A percentile compares a stretch with the other conserved stretches of the same genome.
Evolutionary conservation across 108 stramenopile genomes (phyloP).

Genomic region (Cyclostephanos invisitatus): DNA sequence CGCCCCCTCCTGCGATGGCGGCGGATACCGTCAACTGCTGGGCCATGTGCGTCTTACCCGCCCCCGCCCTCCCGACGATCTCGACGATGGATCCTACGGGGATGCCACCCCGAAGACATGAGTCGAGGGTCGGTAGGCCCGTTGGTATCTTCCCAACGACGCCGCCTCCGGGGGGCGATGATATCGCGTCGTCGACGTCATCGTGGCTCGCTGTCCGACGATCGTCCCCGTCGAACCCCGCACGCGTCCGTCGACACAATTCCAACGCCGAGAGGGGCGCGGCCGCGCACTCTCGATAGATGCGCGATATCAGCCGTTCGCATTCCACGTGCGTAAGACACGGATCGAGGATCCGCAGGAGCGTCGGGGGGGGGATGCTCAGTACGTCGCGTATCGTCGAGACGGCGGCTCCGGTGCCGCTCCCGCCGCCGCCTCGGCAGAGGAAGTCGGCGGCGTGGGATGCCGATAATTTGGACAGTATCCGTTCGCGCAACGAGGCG

Average conservation of each 20-base stretch:
- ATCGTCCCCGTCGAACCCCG: too few relatives aligned
- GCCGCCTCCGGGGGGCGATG: neutral
- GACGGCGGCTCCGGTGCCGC: conserved; percentile 10
- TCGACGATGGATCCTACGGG: conserved; percentile 70
- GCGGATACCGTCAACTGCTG: conserved; percentile 72
- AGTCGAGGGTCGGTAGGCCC: conserved; percentile 63
- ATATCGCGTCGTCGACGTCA: neutral
- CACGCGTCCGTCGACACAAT: conserved; percentile 22
- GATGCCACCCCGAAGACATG: conserved; percentile 61
- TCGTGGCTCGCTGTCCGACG: too few relatives aligned
- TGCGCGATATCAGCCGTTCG: conserved; percentile 39
- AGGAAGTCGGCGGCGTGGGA: neutral
- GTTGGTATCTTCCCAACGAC: conserved; percentile 51
- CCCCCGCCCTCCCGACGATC: conserved; percentile 73
- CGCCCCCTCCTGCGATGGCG: conserved; percentile 59
- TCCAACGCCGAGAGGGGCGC: conserved; percentile 40
- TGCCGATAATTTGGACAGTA: conserved; percentile 32
- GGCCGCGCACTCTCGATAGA: conserved; percentile 50
- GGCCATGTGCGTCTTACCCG: conserved; percentile 81
- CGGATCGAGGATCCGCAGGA: conserved; percentile 73
- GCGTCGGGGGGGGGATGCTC: conserved; percentile 35
- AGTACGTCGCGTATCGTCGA: conserved; percentile 67
- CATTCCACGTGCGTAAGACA: conserved; percentile 70
- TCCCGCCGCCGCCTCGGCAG: neutral
- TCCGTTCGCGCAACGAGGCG: conserved; percentile 31